Evolutionary conservation across 2,329 filamentous ascomycete species (phyloP), one percentile per base, ranked within the genome.

Genomic region (Claviceps humidiphila): DNA sequence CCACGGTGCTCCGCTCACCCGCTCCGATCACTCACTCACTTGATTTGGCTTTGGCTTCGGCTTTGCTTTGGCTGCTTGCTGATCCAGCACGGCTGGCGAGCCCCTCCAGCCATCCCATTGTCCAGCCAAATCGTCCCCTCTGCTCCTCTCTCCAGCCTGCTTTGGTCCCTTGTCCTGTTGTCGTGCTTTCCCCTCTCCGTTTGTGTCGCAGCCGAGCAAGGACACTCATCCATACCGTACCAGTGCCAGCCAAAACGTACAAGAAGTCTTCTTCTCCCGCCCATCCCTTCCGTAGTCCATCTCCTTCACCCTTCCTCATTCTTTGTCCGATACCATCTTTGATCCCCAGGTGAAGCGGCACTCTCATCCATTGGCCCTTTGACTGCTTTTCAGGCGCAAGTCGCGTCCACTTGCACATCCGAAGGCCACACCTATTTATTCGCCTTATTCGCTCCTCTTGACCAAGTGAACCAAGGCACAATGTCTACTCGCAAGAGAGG

Each of bases 401-500:
- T 26, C 49, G 47, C 51, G 42, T 22, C 50, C 53, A 53, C 51
- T 53, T 55, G 53, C 44, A 53, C 51, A 38, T 22, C 17, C 3
- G 41, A 49, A 37, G 45, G 20, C 24, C 22, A 22, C 39, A 7
- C 16, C 43, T 11, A 30, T 11, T 46, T 42, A 3, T 34, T 20
- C n/a, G 5, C 13, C 4, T 20, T 47, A 20, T 39, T 37, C 5
- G 24, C 37, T 11, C 40, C 11, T 14, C 5, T 42, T 14, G 5
- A 14, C 14, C 38, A 40, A 26, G 14, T n/a, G n/a, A 50, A 50
- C 13, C 17, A 24, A 49, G n/a, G 26, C 53, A 66, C 53, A 56
- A 76, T 76, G 72, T 71, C 72, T 54, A 65, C 69, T 60, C 74
- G 74, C 61, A 77, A 77, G 73, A 74, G 74, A 69, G 75, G 74